Evolutionary conservation across 306 rosid genomes (phyloP).

Genomic region (Senna tora): DNA sequence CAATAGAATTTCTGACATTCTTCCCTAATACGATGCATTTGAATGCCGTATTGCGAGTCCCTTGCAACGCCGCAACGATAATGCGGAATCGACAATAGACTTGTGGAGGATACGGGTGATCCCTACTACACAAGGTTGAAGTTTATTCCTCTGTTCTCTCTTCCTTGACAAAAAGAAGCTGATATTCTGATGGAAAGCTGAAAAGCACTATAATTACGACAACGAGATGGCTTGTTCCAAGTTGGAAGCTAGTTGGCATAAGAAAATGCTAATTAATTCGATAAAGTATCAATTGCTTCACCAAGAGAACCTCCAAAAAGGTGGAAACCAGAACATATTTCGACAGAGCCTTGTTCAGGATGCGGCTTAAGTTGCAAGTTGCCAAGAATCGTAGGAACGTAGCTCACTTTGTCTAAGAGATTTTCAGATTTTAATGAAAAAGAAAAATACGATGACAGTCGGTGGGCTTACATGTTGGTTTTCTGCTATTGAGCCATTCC

Average conservation of each 20-base stretch:
- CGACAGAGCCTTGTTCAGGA: background rate
- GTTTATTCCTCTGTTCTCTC: background rate
- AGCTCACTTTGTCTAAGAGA: slow-evolving; percentile 30
- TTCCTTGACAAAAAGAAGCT: background rate
- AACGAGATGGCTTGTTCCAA: slow-evolving; percentile 6
- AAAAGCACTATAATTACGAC: background rate
- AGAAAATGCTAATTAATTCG: slow-evolving; percentile 29
- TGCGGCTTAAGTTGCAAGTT: slow-evolving; percentile 49
- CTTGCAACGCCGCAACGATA: too few species aligned
- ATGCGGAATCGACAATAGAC: background rate
- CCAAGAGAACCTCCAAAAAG: slow-evolving; percentile 28
- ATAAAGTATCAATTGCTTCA: slow-evolving; percentile 9
- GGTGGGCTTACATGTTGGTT: slow-evolving; percentile 38
- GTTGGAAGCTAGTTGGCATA: slow-evolving; percentile 5
- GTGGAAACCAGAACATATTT: slow-evolving; percentile 32
- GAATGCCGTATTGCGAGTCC: background rate
- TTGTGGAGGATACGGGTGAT: background rate
- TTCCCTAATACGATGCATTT: slow-evolving; percentile 6
- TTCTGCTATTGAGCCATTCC: slow-evolving; percentile 50
- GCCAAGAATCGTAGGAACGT: slow-evolving; percentile 45
- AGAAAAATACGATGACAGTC: background rate
- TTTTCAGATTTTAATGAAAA: slow-evolving; percentile 32
- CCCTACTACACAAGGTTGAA: background rate
- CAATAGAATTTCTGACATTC: background rate
- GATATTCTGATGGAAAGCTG: background rate